phyloP scores from a whole-genome alignment of 2,329 filamentous ascomycete species.

The Myotisia sp. region DNA sequence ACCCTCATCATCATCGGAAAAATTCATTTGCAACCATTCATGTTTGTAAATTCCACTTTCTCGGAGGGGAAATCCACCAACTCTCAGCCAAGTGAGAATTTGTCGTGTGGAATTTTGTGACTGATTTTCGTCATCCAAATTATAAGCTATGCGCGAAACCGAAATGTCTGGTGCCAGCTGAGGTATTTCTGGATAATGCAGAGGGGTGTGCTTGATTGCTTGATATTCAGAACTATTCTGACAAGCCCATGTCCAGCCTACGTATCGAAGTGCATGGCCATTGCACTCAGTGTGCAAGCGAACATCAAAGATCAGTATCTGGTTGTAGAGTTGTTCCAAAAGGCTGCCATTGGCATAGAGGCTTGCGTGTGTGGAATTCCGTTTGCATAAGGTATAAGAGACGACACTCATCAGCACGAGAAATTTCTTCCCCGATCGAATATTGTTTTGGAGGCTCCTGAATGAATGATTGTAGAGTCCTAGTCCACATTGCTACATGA shows the following conservation, averaged over 20 bases:
- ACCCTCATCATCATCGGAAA: slow-evolving; percentile 10
- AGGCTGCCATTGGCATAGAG: slow-evolving; percentile 16
- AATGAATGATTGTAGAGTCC: slow-evolving; percentile 17
- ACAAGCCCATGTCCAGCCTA: slow-evolving; percentile 8
- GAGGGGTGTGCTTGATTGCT: slow-evolving; percentile 1
- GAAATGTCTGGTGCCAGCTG: slow-evolving; percentile 4
- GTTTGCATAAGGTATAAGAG: slow-evolving; percentile 19
- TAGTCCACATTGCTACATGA: slow-evolving; percentile 18
- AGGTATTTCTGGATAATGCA: neutral
- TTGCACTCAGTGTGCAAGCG: slow-evolving; percentile 16
- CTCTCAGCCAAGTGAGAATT: slow-evolving; percentile 20
- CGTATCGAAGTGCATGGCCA: slow-evolving; percentile 14
- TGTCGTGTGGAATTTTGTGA: slow-evolving; percentile 20
- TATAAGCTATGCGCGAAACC: slow-evolving; percentile 6
- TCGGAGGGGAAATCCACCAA: slow-evolving; percentile 10
- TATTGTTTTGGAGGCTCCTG: slow-evolving; percentile 14
- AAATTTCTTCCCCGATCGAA: slow-evolving; percentile 9
- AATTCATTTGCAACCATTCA: slow-evolving; percentile 8
- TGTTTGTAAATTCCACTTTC: slow-evolving; percentile 8
- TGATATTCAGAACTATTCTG: slow-evolving; percentile 7
- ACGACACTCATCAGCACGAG: slow-evolving; percentile 19
- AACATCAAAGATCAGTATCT: slow-evolving; percentile 20
- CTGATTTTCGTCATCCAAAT: slow-evolving; percentile 6
- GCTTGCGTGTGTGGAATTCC: slow-evolving; percentile 14
- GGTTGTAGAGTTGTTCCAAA: slow-evolving; percentile 18